Conservation (phyloP, 1,284 basidiomycete species). For the Naganishia sp. region DNA sequence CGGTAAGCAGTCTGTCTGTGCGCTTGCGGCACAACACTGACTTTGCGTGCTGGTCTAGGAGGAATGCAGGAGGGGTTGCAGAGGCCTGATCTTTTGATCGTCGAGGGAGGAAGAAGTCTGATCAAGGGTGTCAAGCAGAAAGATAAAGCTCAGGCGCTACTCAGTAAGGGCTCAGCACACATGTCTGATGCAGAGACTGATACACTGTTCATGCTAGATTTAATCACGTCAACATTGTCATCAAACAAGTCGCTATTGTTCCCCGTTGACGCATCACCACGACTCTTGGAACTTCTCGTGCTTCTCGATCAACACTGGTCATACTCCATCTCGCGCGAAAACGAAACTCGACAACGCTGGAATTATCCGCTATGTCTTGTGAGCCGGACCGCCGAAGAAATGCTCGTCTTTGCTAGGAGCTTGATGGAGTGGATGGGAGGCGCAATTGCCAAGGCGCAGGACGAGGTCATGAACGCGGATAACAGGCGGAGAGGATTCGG, state of each 20-base stretch:
- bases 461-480: constrained; percentile 11
- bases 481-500: constrained; percentile 53
- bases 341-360: constrained; percentile 50
- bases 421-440: constrained; percentile 99
- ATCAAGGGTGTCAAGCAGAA: constrained; percentile 83
- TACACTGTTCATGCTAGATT: constrained; percentile 59
- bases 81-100: constrained; percentile 87
- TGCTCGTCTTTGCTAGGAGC: constrained; percentile 89
- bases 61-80: constrained; percentile 68
- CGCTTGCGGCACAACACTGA: constrained; percentile 42
- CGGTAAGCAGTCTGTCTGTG: constrained; percentile 1
- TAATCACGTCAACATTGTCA: constrained; percentile 75
- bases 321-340: constrained; percentile 66
- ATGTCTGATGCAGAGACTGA: constrained; percentile 24
- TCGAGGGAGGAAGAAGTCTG: constrained; percentile 81
- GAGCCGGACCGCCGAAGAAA: constrained; percentile 85
- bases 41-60: neutral
- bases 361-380: constrained; percentile 82
- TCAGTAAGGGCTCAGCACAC: constrained; percentile 61
- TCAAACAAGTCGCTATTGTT: constrained; percentile 83
- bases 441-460: constrained; percentile 75
- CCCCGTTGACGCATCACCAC: constrained; percentile 90
- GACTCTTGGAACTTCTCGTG: constrained; percentile 89
- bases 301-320: constrained; percentile 98
- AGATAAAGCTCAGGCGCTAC: constrained; percentile 84